phyloP scores from a whole-genome alignment of 257 asterid species.

The Solanum sitiens region DNA sequence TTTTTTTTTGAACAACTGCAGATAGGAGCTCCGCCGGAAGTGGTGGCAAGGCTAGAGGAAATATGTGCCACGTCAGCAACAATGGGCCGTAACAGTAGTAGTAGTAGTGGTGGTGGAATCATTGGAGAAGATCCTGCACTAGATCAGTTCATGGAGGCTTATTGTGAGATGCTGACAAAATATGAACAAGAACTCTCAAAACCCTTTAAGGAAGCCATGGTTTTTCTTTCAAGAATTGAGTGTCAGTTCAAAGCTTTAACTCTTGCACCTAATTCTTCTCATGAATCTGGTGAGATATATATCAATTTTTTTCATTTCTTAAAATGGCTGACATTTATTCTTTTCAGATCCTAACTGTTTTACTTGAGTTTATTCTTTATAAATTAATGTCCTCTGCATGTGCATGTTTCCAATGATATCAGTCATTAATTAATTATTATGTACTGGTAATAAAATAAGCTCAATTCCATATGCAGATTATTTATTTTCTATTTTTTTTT shows the following conservation, averaged over 20 bases:
- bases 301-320: neutral
- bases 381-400: slow-evolving; percentile 20
- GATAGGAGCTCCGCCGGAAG: slow-evolving; percentile 98
- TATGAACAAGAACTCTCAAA: slow-evolving; percentile 90
- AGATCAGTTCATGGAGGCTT: slow-evolving; percentile 97
- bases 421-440: slow-evolving; percentile 11
- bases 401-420: slow-evolving; percentile 53
- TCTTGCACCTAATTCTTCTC: slow-evolving; percentile 22
- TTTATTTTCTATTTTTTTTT: slow-evolving; percentile 14
- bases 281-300: slow-evolving; percentile 40
- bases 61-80: slow-evolving; percentile 58
- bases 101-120: slow-evolving; percentile 12
- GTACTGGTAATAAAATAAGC: neutral
- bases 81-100: slow-evolving; percentile 12
- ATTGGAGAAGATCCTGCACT: slow-evolving; percentile 86
- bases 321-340: slow-evolving; percentile 2
- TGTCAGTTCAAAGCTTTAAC: slow-evolving; percentile 68
- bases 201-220: slow-evolving; percentile 94
- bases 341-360: slow-evolving; percentile 26
- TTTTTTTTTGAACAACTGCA: slow-evolving; percentile 2
- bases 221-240: slow-evolving; percentile 74
- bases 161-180: slow-evolving; percentile 85
- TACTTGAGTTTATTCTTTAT: neutral
- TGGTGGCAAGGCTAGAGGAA: slow-evolving; percentile 78
- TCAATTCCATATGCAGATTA: slow-evolving; percentile 18